Base-by-base conservation (phyloP, 164 flowering plant species). In the Aristolochia contorta region DNA sequence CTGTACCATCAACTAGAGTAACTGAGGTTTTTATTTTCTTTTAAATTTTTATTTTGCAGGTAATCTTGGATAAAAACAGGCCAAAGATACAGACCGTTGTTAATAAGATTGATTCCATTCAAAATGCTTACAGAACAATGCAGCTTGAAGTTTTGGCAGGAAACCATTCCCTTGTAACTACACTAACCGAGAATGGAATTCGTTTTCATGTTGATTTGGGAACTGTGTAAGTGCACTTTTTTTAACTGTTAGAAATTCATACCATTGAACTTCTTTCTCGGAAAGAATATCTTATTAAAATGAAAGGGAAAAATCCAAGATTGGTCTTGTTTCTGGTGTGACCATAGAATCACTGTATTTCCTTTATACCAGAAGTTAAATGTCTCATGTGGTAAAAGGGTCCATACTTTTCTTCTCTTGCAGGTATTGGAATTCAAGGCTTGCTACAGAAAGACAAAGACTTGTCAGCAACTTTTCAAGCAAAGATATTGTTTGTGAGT, bases 361-460 rank as follows among this genome's bases (percentile, higher is more conserved):
- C 22, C 22, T 16, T 49, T 49, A 21, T 49, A 8, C 10, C 2
- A 2, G 20, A 2, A 50, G 22, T 50, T 50, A 18, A 18, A 6
- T 18, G 20, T 12, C 14, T 50, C 9, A 19, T 16, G 1, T 50
- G 16, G 4, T 19, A 50, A 18, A 15, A 48, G 10, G 54, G 6
- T 0, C 3, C 20, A 0, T 50, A 50, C 10, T 53, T 65, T 56
- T 27, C 60, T 64, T 32, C 62, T 12, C 82, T 81, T 14, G 30
- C 74, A 90, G 99, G 58, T 91, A 86, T 74, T 93, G 99, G 97
- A 91, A 82, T 70, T 90, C 96, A 57, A 90, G 80, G 78, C 87
- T 91, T 47, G 90, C 82, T 64, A 93, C 96, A 47, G 97, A 93
- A 73, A 82, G 99, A 69, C 96, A 80, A 66, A 84, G 95, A 76